Evolutionary conservation across 805 yeast genomes (phyloP), one percentile per base, ranked within the genome.

Genomic region (Barnettozyma sucrosica): DNA sequence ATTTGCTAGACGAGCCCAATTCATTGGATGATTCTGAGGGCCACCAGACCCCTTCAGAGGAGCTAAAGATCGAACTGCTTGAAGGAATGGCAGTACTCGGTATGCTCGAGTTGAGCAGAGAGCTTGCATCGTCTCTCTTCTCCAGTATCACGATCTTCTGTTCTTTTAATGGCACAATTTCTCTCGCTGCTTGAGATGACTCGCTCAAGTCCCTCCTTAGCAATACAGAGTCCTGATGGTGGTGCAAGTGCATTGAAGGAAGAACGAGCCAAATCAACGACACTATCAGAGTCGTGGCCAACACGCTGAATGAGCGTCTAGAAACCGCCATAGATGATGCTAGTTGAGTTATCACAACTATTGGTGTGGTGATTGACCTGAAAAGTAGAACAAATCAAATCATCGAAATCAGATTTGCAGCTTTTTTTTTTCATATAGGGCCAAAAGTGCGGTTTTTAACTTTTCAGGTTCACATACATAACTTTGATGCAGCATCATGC

Each of bases 111-210:
- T 39, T 39, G 42, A 25, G 25, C 13, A 39, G n/a, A 23, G 32
- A 24, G 23, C 42, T 39, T 23, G 13, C 41, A 37, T 37, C 42
- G 32, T 24, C 42, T 25, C 42, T 39, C 7, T 39, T 39, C 13
- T 39, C 42, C 20, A 39, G 23, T 6, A 3, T 34, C 14, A 14
- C 16, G 14, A 28, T 28, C 32, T 28, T 28, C 16, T 8, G n/a
- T 28, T 28, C 32, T 13, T 28, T 28, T 13, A 28, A 28, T 28
- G 32, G 32, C 16, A 28, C 32, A 11, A 28, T 28, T 13, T 28
- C 16, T 2, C 7, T 16, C 3, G 11, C 38, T 19, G 18, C 7
- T 21, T 36, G 24, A 16, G 23, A 16, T 8, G 23, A 19, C 6
- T 36, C 21, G n/a, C n/a, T 13, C 11, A 21, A 36, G 38, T 21